Evolutionary conservation across 2,329 filamentous ascomycete genomes (phyloP), one percentile per base, ranked within the genome.

Genomic region (Venturiaceae sp.): DNA sequence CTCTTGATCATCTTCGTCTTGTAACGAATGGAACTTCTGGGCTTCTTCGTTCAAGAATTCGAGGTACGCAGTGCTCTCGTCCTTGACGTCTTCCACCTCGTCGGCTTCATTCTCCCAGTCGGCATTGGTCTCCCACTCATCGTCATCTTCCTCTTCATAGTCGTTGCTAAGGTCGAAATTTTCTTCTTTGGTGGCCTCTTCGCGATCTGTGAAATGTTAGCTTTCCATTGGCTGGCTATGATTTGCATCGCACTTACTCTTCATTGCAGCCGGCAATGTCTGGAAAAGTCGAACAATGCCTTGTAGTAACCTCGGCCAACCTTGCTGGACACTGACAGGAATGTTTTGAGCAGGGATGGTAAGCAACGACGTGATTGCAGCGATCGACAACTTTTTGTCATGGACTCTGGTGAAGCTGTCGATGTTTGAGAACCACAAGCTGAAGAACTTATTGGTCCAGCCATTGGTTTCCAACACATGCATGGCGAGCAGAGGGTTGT

Each of bases 371-470:
- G 89, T 87, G 65, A 99, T 97, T 52, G 92, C 92, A 19, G 92
- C 89, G 66, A 99, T 96, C 62, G 90, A 96, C 28, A 99, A 80
- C 79, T 96, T 99, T 83, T 99, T 99, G 78, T 99, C 94, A 71
- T 99, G 94, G 2, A 99, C 94, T 44, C 94, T 83, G 56, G 84
- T 88, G 76, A 99, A 97, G 67, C 84, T 86, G 62, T 95, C 88
- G 76, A 99, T 99, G 75, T 86, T 95, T 44, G 90, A 90, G 73
- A 99, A 99, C 94, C 94, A 99, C 60, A 95, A 77, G 74, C 90
- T 96, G 79, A 99, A 99, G 77, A 99, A 99, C 70, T 95, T 95
- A 75, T 97, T 97, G 6, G 94, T 97, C 92, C 92, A 96, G 61
- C 84, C 87, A 67, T 95, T 92, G 57, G 80, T 76, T 75, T 99